Percentiles rank a stretch among this genome's conserved stretches.
Evolutionary conservation across 129 eudicot genomes (phyloP).

Genomic region (Pittosporum tobira): DNA sequence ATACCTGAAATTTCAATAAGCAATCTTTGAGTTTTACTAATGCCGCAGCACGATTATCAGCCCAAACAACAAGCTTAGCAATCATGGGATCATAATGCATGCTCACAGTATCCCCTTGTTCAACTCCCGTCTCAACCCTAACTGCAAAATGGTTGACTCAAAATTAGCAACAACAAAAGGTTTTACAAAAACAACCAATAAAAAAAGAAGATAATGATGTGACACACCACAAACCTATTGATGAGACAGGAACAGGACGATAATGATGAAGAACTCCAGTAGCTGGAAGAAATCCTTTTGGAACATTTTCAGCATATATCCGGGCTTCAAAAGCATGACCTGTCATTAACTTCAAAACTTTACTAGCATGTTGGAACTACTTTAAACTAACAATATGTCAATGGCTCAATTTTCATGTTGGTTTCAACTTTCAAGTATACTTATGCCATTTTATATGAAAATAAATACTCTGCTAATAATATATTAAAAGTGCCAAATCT

Average conservation of each 20-base stretch:
- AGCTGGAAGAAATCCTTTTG: constrained; percentile 95
- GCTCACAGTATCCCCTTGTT: constrained; percentile 89
- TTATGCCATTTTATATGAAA: background rate
- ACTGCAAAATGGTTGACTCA: constrained; percentile 34
- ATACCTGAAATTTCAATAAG: constrained; percentile 85
- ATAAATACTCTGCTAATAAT: too few relatives aligned
- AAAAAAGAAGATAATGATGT: background rate
- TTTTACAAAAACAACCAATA: constrained; percentile 1
- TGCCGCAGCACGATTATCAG: constrained; percentile 76
- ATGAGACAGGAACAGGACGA: constrained; percentile 63
- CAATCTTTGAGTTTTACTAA: constrained; percentile 82
- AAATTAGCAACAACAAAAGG: too few relatives aligned
- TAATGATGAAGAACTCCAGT: constrained; percentile 92
- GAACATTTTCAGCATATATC: constrained; percentile 96
- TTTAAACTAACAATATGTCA: background rate
- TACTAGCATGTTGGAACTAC: background rate
- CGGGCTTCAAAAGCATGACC: constrained; percentile 99
- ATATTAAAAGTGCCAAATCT: too few relatives aligned
- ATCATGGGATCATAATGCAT: constrained; percentile 99
- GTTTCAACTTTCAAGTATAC: background rate
- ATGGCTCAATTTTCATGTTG: background rate
- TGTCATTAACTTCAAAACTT: constrained; percentile 18
- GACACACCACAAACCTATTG: constrained; percentile 42
- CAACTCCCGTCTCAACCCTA: constrained; percentile 97
- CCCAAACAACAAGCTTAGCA: constrained; percentile 97